Evolutionary conservation across 1,284 basidiomycete species (phyloP), one percentile per base, ranked within the genome.

Genomic region (Puccinia novopanici): DNA sequence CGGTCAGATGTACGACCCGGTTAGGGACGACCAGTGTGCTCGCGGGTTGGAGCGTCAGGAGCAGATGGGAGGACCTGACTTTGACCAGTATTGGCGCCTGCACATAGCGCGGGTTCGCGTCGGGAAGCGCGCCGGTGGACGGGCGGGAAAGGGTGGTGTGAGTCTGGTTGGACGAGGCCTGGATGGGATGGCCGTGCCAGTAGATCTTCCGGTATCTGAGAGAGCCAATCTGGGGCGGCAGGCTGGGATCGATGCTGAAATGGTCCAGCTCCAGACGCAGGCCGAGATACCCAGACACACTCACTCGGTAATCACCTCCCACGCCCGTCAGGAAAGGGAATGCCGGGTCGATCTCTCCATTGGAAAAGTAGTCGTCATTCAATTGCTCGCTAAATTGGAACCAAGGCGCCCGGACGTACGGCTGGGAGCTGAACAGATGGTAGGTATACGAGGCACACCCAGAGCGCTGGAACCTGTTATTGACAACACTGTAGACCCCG

Each of bases 311-410:
- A 80, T 74, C 82, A 17, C 83, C 83, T 27, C 83, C 83, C 55
- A 83, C 82, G 2, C 84, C 83, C 22, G 84, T 84, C 27, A 84
- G 55, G 77, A 84, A 84, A 12, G 84, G 84, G 78, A 74, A 84
- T 0, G 84, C 83, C 0, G 84, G 84, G 75, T 84, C 83, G 1
- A 82, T 83, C 0, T 82, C 83, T 13, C 82, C 82, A 40, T 83
- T 84, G 8, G 40, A 54, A 2, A 70, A 40, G 71, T 82, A 84
- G 45, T 68, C 76, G 59, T 84, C 84, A 59, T 42, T 75, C 15
- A 81, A 59, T 68, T 84, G 83, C 80, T 84, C 84, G 24, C 82
- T 83, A 70, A 84, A 84, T 79, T 85, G 84, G 71, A 82, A 82
- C 81, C 80, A 85, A 0, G 84, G 83, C 40, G 80, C 81, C 0